Percentiles rank a stretch among this genome's conserved stretches.
These are phyloP conservation scores for Schizophyllum commune DNA, from an alignment of 1,284 basidiomycete species.

Conservation along the genomic window DNA sequence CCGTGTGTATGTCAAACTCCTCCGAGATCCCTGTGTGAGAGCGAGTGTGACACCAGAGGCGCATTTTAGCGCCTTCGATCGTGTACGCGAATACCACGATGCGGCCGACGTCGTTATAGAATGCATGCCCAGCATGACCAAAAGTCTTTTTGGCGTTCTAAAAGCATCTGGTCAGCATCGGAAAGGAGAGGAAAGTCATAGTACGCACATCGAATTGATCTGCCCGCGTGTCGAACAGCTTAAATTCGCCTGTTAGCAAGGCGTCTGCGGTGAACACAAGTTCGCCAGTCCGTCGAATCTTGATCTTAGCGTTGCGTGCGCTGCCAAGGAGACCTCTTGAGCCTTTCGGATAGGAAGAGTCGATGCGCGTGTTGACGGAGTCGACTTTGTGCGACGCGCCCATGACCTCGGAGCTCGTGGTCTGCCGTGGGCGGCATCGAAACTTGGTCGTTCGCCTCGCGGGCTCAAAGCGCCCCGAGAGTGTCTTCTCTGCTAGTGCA, in stretches of 20 bases:
- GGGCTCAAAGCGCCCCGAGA: neutral
- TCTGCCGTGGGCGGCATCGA: neutral
- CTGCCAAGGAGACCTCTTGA: no score
- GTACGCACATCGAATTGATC: neutral
- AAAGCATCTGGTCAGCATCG: neutral
- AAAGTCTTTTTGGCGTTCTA: neutral
- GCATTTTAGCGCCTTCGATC: neutral
- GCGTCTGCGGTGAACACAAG: neutral
- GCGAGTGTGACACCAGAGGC: neutral
- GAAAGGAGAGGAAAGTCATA: neutral
- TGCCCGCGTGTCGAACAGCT: neutral
- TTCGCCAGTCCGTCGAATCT: no score
- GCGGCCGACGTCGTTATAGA: neutral
- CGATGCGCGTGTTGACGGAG: neutral
- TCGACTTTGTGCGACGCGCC: neutral
- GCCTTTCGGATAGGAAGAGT: neutral
- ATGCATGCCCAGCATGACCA: neutral
- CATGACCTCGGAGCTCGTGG: neutral
- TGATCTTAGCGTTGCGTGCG: neutral
- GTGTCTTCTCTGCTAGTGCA: neutral
- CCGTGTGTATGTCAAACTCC: neutral
- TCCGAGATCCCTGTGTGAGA: neutral
- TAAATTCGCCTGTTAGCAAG: neutral
- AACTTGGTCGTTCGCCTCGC: neutral
- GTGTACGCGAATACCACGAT: neutral